Evolutionary conservation across 441 rosid genomes (phyloP).

Genomic region (Sinapis alba): DNA sequence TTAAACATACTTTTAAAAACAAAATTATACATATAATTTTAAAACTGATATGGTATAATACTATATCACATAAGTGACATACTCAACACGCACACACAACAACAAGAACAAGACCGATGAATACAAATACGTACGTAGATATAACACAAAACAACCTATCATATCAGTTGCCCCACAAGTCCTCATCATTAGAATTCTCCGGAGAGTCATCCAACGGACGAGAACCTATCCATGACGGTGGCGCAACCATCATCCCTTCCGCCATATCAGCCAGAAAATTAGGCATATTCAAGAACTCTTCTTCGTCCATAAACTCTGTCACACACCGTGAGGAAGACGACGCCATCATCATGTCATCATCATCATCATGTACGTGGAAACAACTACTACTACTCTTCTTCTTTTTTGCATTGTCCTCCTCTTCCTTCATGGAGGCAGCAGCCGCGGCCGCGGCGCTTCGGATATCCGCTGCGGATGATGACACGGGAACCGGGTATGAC

Average conservation of each 20-base stretch:
- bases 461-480: slow-evolving; percentile 62
- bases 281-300: slow-evolving; percentile 77
- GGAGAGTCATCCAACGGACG: slow-evolving; percentile 56
- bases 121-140: neutral
- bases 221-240: slow-evolving; percentile 64
- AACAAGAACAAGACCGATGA: neutral
- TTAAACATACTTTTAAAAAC: neutral
- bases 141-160: neutral
- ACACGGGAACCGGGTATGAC: slow-evolving; percentile 64
- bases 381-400: slow-evolving; percentile 6
- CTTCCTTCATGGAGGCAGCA: slow-evolving; percentile 13
- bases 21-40: slow-evolving; percentile 1
- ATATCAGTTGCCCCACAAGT: slow-evolving; percentile 65
- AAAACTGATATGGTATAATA: too few species aligned
- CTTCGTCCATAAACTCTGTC: slow-evolving; percentile 71
- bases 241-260: slow-evolving; percentile 84
- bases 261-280: slow-evolving; percentile 89
- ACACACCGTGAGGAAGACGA: slow-evolving; percentile 27
- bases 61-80: slow-evolving; percentile 2
- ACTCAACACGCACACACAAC: neutral
- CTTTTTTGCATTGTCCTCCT: neutral
- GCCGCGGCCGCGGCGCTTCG: slow-evolving; percentile 61
- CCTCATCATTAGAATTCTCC: slow-evolving; percentile 57
- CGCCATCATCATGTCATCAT: too few species aligned
- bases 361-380: neutral